Conservation (phyloP, 2,329 filamentous ascomycete species). For the Aspergillus nomiae region DNA sequence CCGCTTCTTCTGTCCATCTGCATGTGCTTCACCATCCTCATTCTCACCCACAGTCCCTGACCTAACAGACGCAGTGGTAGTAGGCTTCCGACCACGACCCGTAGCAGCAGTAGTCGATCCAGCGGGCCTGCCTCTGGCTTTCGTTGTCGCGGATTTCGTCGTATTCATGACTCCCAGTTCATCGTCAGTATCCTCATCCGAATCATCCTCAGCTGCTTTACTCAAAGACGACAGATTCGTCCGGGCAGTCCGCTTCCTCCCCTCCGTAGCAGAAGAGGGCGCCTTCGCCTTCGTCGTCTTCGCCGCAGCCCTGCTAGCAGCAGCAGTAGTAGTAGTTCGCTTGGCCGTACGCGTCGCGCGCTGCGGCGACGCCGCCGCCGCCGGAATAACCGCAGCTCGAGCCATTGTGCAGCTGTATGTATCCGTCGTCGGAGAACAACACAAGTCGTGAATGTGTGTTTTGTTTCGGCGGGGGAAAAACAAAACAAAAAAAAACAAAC, state of each 20-base stretch:
- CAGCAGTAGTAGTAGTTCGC: slow-evolving; percentile 10
- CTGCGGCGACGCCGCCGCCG: slow-evolving; percentile 21
- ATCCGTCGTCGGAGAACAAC: neutral
- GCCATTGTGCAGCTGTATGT: slow-evolving; percentile 19
- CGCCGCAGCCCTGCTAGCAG: slow-evolving; percentile 8
- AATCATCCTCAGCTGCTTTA: slow-evolving; percentile 13
- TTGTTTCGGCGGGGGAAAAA: neutral
- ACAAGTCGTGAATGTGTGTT: neutral
- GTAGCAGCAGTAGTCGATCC: slow-evolving; percentile 8
- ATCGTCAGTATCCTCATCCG: slow-evolving; percentile 29
- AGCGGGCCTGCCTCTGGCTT: slow-evolving; percentile 17
- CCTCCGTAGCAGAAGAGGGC: slow-evolving; percentile 14
- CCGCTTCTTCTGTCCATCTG: slow-evolving; percentile 25
- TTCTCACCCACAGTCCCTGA: slow-evolving; percentile 20
- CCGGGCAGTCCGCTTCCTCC: slow-evolving; percentile 14
- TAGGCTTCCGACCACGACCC: slow-evolving; percentile 15
- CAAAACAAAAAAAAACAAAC: neutral
- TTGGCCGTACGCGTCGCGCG: slow-evolving; percentile 23
- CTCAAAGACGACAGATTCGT: slow-evolving; percentile 7
- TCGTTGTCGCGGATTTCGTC: slow-evolving; percentile 8
- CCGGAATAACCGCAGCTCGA: slow-evolving; percentile 29
- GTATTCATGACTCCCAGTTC: slow-evolving; percentile 23
- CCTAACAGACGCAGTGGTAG: slow-evolving; percentile 5
- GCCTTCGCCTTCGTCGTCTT: slow-evolving; percentile 18
- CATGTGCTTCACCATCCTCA: slow-evolving; percentile 28